Evolutionary conservation across 371 early-diverging fungal species (phyloP).

Genomic region (Mortierella sp.): DNA sequence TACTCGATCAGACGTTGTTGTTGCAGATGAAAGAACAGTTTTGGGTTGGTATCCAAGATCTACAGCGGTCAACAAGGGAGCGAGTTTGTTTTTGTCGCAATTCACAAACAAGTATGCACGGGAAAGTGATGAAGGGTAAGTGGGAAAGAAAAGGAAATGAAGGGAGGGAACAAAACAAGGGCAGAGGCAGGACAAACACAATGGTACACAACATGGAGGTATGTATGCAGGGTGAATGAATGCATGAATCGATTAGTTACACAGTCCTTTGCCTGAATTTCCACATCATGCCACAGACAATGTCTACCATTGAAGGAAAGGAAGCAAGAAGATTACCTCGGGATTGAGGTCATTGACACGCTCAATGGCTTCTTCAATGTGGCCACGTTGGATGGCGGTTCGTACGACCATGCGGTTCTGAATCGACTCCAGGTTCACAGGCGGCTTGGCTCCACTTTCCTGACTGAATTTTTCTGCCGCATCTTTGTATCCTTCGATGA

Average conservation of each 20-base stretch:
- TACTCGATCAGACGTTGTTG: constrained; percentile 96
- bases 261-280: constrained; percentile 3
- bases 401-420: constrained; percentile 96
- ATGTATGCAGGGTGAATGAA: constrained; percentile 14
- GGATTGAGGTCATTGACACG: constrained; percentile 97
- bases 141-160: neutral
- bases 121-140: constrained; percentile 15
- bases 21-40: constrained; percentile 94
- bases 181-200: neutral
- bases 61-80: constrained; percentile 37
- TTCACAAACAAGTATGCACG: constrained; percentile 14
- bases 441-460: constrained; percentile 85
- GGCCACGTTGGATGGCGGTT: constrained; percentile 90
- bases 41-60: constrained; percentile 96
- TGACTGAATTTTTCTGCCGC: constrained; percentile 95
- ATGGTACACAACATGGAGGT: neutral
- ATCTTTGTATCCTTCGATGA: constrained; percentile 98
- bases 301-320: neutral
- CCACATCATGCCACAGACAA: neutral
- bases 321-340: constrained; percentile 73
- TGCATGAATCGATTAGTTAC: constrained; percentile 27
- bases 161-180: constrained; percentile 8
- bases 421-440: constrained; percentile 89
- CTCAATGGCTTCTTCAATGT: constrained; percentile 94
- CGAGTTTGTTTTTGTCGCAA: neutral